Evolutionary conservation across 1,284 basidiomycete genomes (phyloP).

Genomic region (Phlebopus sp.): DNA sequence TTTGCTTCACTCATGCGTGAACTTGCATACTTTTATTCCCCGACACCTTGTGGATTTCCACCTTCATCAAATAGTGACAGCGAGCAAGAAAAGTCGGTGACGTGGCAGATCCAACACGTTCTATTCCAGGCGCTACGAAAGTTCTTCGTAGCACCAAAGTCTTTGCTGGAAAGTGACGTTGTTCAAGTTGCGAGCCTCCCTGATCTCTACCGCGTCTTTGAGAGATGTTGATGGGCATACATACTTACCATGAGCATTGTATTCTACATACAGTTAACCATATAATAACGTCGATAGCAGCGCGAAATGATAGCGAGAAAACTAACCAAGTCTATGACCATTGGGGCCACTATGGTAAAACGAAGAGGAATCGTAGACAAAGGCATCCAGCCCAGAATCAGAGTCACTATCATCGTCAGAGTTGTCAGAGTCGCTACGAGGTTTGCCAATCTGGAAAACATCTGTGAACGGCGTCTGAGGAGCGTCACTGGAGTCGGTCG

Average conservation of each 20-base stretch:
- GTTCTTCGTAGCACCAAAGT: constrained; percentile 70
- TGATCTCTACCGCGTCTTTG: constrained; percentile 88
- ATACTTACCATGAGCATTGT: background rate
- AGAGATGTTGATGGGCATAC: constrained; percentile 64
- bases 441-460: constrained; percentile 61
- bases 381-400: constrained; percentile 66
- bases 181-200: constrained; percentile 85
- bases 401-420: constrained; percentile 52
- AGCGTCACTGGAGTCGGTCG: constrained; percentile 51
- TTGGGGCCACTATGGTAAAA: constrained; percentile 43
- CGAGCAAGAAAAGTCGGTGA: constrained; percentile 52
- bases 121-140: constrained; percentile 81
- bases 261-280: background rate
- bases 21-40: constrained; percentile 87
- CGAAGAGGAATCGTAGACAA: constrained; percentile 61
- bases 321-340: constrained; percentile 26
- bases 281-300: background rate
- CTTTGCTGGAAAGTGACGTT: constrained; percentile 70
- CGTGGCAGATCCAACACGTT: constrained; percentile 86
- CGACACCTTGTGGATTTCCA: constrained; percentile 33
- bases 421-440: constrained; percentile 39
- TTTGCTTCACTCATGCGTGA: constrained; percentile 87
- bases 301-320: background rate
- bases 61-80: constrained; percentile 29
- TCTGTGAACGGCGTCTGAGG: constrained; percentile 78